Evolutionary conservation across 2,329 filamentous ascomycete genomes (phyloP).

Genomic region (Cadophora sp.): DNA sequence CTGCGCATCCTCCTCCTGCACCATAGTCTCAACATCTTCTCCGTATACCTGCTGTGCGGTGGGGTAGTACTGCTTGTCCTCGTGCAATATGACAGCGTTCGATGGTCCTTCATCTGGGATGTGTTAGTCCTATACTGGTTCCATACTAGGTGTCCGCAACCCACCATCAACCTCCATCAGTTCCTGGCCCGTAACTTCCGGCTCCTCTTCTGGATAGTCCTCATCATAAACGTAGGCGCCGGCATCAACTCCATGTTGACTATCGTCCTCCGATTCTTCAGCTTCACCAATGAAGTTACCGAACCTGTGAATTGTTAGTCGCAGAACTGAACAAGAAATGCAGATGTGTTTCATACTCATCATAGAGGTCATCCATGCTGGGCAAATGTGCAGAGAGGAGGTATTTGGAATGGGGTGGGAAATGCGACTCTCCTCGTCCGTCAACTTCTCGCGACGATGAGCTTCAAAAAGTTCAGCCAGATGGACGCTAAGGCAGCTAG

Average conservation of each 20-base stretch:
- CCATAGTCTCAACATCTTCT: slow-evolving; percentile 90
- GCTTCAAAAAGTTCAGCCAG: slow-evolving; percentile 39
- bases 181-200: slow-evolving; percentile 74
- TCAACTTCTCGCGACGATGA: slow-evolving; percentile 32
- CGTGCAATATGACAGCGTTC: slow-evolving; percentile 96
- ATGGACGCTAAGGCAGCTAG: too few species aligned
- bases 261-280: slow-evolving; percentile 86
- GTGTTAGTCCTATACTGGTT: slow-evolving; percentile 39
- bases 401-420: slow-evolving; percentile 5
- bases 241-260: slow-evolving; percentile 75
- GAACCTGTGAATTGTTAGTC: slow-evolving; percentile 66
- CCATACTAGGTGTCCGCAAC: slow-evolving; percentile 34
- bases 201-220: slow-evolving; percentile 68
- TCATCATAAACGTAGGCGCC: slow-evolving; percentile 85
- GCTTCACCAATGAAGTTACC: slow-evolving; percentile 98
- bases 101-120: slow-evolving; percentile 78
- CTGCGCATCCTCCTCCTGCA: slow-evolving; percentile 97
- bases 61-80: slow-evolving; percentile 99
- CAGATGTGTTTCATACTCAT: slow-evolving; percentile 69
- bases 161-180: slow-evolving; percentile 91
- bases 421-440: slow-evolving; percentile 32
- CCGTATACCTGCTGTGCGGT: slow-evolving; percentile 98
- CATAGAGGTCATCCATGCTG: slow-evolving; percentile 92
- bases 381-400: slow-evolving; percentile 17
- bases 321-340: slow-evolving; percentile 17